Percentiles rank a stretch among this genome's conserved stretches.
Conservation (phyloP, 2,329 filamentous ascomycete species). For the Talaromyces sp. region DNA sequence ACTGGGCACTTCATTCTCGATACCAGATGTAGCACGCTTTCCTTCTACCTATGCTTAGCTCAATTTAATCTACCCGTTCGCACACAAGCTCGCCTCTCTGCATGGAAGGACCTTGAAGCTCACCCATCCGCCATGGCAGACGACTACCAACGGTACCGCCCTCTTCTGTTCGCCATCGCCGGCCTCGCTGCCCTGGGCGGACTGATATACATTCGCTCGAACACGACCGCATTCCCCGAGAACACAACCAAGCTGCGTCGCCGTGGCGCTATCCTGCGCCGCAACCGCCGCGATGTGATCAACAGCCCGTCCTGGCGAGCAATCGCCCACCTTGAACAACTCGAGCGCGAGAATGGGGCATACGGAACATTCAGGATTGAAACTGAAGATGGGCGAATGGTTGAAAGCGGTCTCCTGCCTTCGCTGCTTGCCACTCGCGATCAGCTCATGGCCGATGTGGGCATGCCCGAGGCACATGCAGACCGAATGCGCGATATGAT, state of each 20-base stretch:
- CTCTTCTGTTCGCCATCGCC: conserved; percentile 36
- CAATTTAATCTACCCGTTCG: background rate
- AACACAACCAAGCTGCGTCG: conserved; percentile 29
- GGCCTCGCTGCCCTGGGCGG: conserved; percentile 38
- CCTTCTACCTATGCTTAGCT: background rate
- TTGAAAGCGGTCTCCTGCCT: conserved; percentile 38
- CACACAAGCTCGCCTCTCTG: background rate
- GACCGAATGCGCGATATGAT: conserved; percentile 39
- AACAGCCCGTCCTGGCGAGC: conserved; percentile 33
- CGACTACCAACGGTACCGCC: conserved; percentile 31
- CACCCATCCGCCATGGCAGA: conserved; percentile 5
- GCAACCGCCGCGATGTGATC: conserved; percentile 22
- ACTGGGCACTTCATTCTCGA: background rate
- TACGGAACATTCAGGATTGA: conserved; percentile 41
- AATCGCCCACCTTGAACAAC: conserved; percentile 34
- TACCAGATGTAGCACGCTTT: background rate
- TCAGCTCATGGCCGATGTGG: conserved; percentile 38
- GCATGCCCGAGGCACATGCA: conserved; percentile 32
- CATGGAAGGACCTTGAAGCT: background rate
- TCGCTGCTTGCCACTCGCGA: conserved; percentile 37
- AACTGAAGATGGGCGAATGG: conserved; percentile 35
- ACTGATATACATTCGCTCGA: conserved; percentile 35
- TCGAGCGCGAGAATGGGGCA: conserved; percentile 36
- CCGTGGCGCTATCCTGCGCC: conserved; percentile 35
- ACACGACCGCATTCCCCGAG: conserved; percentile 19